Evolutionary conservation across 495 filamentous ascomycete species (phyloP).

Genomic region (Aspergillus sparsus): DNA sequence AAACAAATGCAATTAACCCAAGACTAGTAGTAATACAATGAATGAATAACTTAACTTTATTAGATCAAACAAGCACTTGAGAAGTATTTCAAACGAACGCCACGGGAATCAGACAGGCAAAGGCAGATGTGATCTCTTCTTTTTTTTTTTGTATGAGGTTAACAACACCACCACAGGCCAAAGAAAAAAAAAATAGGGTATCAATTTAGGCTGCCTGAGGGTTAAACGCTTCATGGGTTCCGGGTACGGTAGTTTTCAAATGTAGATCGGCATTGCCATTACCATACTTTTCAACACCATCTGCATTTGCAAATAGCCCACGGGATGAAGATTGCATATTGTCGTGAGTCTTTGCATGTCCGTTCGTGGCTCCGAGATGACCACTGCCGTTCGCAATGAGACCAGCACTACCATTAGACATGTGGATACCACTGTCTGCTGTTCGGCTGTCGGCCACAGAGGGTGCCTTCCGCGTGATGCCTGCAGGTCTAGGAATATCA

Average conservation of each 20-base stretch:
- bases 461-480: slow-evolving; percentile 69
- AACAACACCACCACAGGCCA: no score
- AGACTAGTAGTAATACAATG: no score
- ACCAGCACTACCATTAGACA: slow-evolving; percentile 7
- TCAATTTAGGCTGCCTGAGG: slow-evolving; percentile 28
- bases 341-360: slow-evolving; percentile 20
- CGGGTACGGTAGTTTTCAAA: slow-evolving; percentile 20
- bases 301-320: slow-evolving; percentile 44
- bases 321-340: slow-evolving; percentile 26
- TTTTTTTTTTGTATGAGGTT: no score
- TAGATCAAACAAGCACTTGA: no score
- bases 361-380: slow-evolving; percentile 17
- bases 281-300: slow-evolving; percentile 56
- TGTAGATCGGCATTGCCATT: slow-evolving; percentile 28
- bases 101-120: no score
- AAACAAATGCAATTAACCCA: no score
- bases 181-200: not conserved
- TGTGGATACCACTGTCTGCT: slow-evolving; percentile 14
- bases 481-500: slow-evolving; percentile 64
- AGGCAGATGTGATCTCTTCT: no score
- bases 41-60: no score
- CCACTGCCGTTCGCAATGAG: slow-evolving; percentile 12
- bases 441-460: slow-evolving; percentile 32
- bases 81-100: no score
- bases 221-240: slow-evolving; percentile 28